These are phyloP conservation scores for Wickerhamiella nectarea DNA, from an alignment of 805 yeast species.

Conservation along the genomic window DNA sequence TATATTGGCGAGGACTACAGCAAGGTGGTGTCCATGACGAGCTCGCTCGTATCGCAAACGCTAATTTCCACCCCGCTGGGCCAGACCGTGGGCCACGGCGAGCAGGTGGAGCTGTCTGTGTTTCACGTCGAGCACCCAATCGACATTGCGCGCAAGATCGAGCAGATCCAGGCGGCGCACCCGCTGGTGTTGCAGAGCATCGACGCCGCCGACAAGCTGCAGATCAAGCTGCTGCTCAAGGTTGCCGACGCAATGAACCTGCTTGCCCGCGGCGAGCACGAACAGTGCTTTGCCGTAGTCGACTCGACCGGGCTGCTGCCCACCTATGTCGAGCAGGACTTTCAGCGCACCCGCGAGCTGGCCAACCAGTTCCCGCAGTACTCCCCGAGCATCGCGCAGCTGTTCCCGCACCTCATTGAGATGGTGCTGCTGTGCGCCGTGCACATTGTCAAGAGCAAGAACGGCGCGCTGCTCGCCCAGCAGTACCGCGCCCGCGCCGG, in stretches of 20 bases:
- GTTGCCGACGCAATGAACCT: constrained; percentile 54
- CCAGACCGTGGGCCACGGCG: constrained; percentile 33
- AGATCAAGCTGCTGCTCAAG: constrained; percentile 49
- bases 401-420: constrained; percentile 64
- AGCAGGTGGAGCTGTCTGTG: constrained; percentile 14
- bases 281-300: constrained; percentile 40
- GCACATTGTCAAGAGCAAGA: constrained; percentile 32
- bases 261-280: constrained; percentile 46
- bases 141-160: constrained; percentile 28
- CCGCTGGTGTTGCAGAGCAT: constrained; percentile 46
- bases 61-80: constrained; percentile 58
- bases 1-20: constrained; percentile 82
- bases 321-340: constrained; percentile 27
- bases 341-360: constrained; percentile 44
- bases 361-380: constrained; percentile 55
- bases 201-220: constrained; percentile 42
- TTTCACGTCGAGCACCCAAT: constrained; percentile 21
- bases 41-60: constrained; percentile 64
- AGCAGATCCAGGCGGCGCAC: constrained; percentile 35
- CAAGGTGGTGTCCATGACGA: constrained; percentile 61
- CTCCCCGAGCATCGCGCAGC: constrained; percentile 61
- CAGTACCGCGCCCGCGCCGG: constrained; percentile 34
- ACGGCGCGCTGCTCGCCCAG: constrained; percentile 15
- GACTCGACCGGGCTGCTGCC: constrained; percentile 48
- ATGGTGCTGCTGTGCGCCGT: constrained; percentile 70